Base-by-base conservation (phyloP, 768 basidiomycete genomes). In the Kwoniella shandongensis region DNA sequence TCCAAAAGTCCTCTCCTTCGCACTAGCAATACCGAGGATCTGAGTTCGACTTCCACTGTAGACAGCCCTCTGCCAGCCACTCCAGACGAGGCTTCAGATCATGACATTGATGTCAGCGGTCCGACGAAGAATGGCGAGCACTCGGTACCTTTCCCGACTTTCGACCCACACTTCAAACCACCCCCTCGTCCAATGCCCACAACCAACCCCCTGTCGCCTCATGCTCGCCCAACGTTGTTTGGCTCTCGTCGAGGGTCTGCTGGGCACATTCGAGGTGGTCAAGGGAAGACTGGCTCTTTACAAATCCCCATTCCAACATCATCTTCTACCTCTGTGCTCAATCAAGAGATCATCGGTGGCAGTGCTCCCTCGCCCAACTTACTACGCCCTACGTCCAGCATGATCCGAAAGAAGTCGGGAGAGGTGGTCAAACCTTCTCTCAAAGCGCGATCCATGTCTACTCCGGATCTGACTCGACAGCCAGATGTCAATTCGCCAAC, bases 381-480 rank as follows among this genome's bases (percentile, higher is more conserved):
- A 12, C 58, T 60, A 36, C 67, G 61, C 12, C 67, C 67, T 20
- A 47, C 57, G 13, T 56, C 52, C 12, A 67, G 80, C 56, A 81
- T 88, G 62, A 79, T 90, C 38, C 85, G 91, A 61, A 97, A 97
- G 78, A 97, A 96, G 79, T 89, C 89, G 7, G 93, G 94, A 35
- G 88, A 96, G 76, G 85, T 89, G 10, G 85, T 98, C 70, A 93
- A 91, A 76, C 86, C 91, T 2, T 91, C 91, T 1, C 83, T 97
- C 65, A 98, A 96, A 78, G 79, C 83, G 7, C 81, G 85, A 81
- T 86, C 48, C 73, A 81, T 51, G 76, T 81, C 46, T 78, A 51
- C 78, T 78, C 50, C 72, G 69, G 40, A 78, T 80, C 54, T 84
- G 78, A 69, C 86, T 83, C 66, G 75, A 51, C 62, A 66, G 42